These are phyloP conservation scores for Juglanconis sp. DNA, from an alignment of 2,329 filamentous ascomycete species.

Conservation along the genomic window DNA sequence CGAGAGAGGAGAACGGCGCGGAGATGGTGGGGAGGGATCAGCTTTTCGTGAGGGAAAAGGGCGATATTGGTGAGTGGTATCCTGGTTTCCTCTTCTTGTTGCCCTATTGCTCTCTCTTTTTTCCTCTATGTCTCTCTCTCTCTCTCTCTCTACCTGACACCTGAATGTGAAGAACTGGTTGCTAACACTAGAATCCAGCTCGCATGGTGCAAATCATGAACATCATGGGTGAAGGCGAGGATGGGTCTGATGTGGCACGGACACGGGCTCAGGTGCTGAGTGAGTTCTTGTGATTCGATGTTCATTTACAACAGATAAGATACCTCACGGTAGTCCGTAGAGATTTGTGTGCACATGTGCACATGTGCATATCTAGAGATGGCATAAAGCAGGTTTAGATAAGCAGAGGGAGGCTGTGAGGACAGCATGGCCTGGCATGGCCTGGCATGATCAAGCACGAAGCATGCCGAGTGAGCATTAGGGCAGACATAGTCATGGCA, in stretches of 20 bases:
- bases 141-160: neutral
- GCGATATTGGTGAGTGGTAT: constrained; percentile 55
- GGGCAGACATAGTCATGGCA: too few species aligned
- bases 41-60: constrained; percentile 56
- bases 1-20: constrained; percentile 41
- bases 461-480: too few species aligned
- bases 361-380: neutral
- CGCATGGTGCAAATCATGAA: constrained; percentile 65
- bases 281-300: constrained; percentile 40
- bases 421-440: neutral
- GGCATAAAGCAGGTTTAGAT: neutral
- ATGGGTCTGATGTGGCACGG: constrained; percentile 56
- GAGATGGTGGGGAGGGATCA: constrained; percentile 51
- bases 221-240: constrained; percentile 50
- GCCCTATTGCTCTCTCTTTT: too few species aligned
- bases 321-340: neutral
- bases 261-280: constrained; percentile 58
- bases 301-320: neutral
- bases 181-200: constrained; percentile 32
- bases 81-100: neutral
- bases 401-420: too few species aligned
- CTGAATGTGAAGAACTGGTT: neutral
- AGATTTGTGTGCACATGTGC: neutral
- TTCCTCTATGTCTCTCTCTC: neutral
- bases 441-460: neutral